Evolutionary conservation across 2,329 filamentous ascomycete species (phyloP).

Genomic region (Botryotinia globosa): DNA sequence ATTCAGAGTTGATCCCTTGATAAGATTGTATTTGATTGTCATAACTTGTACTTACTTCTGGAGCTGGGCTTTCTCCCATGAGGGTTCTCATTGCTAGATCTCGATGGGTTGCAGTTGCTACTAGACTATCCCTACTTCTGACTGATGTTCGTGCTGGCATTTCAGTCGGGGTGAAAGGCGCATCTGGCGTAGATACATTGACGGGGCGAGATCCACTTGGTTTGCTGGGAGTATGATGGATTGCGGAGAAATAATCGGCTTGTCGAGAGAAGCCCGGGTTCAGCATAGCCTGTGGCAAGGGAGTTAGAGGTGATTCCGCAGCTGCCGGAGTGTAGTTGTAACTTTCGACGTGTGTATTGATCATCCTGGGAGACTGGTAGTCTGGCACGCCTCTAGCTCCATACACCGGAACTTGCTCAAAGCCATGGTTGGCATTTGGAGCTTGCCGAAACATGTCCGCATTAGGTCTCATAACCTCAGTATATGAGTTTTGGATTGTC

Average conservation of each 20-base stretch:
- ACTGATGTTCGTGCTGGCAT: not conserved
- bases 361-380: not conserved
- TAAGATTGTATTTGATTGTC: not conserved
- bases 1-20: not conserved
- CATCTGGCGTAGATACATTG: no score
- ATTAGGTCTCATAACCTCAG: not conserved
- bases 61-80: not conserved
- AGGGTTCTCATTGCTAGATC: not conserved
- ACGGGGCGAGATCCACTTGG: not conserved
- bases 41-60: slow-evolving; percentile 1
- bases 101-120: not conserved
- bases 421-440: not conserved
- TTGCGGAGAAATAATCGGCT: not conserved
- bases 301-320: not conserved
- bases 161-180: not conserved
- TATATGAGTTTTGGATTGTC: not conserved
- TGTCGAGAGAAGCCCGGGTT: not conserved
- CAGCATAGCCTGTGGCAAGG: not conserved
- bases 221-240: not conserved
- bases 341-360: not conserved
- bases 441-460: not conserved
- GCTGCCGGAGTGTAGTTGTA: not conserved
- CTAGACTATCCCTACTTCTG: slow-evolving; percentile 1
- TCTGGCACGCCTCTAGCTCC: not conserved
- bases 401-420: not conserved